A percentile compares a stretch with the other conserved stretches of the same genome.
Evolutionary conservation across 1,139 yeast genomes (phyloP).

Genomic region (Blastobotrys ciferrii): DNA sequence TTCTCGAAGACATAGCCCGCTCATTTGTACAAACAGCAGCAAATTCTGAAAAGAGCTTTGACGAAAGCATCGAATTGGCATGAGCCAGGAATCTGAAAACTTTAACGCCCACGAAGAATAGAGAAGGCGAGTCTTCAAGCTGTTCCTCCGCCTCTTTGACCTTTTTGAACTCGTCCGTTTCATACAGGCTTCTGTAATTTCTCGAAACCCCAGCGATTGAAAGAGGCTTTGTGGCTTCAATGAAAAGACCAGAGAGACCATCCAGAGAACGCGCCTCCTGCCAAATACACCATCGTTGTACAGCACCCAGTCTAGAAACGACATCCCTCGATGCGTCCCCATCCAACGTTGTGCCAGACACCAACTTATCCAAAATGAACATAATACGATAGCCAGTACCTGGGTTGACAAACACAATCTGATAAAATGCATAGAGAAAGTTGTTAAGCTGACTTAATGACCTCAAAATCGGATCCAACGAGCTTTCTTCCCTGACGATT

Average conservation of each 20-base stretch:
- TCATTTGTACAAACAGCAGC: slow-evolving; percentile 27
- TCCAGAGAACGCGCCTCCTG: slow-evolving; percentile 28
- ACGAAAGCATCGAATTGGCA: slow-evolving; percentile 29
- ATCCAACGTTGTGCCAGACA: slow-evolving; percentile 4
- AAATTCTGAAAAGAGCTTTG: slow-evolving; percentile 33
- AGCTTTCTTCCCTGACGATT: slow-evolving; percentile 15
- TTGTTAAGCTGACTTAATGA: slow-evolving; percentile 25
- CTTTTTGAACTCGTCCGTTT: slow-evolving; percentile 28
- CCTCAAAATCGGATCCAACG: slow-evolving; percentile 22
- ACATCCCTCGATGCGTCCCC: not conserved
- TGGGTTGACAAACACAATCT: slow-evolving; percentile 31
- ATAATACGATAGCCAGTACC: slow-evolving; percentile 35
- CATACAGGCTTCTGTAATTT: slow-evolving; percentile 24
- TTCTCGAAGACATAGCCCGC: slow-evolving; percentile 26
- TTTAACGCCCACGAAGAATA: slow-evolving; percentile 27
- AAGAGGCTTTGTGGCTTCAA: slow-evolving; percentile 30
- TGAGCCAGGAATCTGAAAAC: slow-evolving; percentile 33
- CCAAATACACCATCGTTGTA: slow-evolving; percentile 32
- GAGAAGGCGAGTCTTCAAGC: slow-evolving; percentile 20
- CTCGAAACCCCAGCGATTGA: slow-evolving; percentile 24
- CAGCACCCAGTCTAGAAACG: slow-evolving; percentile 22
- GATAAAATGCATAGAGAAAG: slow-evolving; percentile 28
- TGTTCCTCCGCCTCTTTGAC: slow-evolving; percentile 30
- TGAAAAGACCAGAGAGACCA: slow-evolving; percentile 19
- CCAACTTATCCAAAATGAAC: slow-evolving; percentile 27